Evolutionary conservation across 495 filamentous ascomycete genomes (phyloP), one percentile per base, ranked within the genome.

Genomic region (Penicillium pulvis): DNA sequence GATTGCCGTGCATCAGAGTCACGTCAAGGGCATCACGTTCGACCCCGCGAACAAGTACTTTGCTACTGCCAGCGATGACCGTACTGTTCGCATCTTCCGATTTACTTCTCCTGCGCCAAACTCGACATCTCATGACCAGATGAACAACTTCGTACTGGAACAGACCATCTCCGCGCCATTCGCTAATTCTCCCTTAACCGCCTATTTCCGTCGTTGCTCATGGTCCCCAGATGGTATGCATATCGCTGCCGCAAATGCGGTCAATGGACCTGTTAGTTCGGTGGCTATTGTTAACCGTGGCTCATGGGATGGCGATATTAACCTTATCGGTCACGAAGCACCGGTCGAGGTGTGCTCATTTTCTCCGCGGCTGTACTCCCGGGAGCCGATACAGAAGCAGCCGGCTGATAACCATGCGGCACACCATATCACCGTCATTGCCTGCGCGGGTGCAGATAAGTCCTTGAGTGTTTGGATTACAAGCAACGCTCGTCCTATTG

Each of bases 21-120:
- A 97, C 67, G 95, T 99, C 70, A 99, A 99, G 72, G 94, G 94
- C 24, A 90, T 99, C 66, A 96, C 92, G 1, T 99, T 99, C 68
- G 94, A 99, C 67, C 94, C 94, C 2, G 95, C 95, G 19, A 98
- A 97, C 76, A 98, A 98, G 68, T 98, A 96, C 78, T 99, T 99
- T 74, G 94, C 94, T 28, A 99, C 94, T 1, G 92, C 94, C 1
- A 96, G 91, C 75, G 94, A 99, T 69, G 94, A 99, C 69, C 87
- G 94, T 31, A 91, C 91, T 7, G 94, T 99, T 74, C 96, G 96
- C 70, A 90, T 99, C 58, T 97, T 95, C 75, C 88, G 93, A 53
- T 99, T 96, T 71, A 96, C 88, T 14, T 87, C 92, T 2, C 94
- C 94, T 0, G 80, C 85, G 0, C 89, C 93, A n/a, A 97, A 96